These are phyloP conservation scores for Thalia dealbata DNA, from an alignment of 176 grass and related monocot genomes.

Conservation along the genomic window DNA sequence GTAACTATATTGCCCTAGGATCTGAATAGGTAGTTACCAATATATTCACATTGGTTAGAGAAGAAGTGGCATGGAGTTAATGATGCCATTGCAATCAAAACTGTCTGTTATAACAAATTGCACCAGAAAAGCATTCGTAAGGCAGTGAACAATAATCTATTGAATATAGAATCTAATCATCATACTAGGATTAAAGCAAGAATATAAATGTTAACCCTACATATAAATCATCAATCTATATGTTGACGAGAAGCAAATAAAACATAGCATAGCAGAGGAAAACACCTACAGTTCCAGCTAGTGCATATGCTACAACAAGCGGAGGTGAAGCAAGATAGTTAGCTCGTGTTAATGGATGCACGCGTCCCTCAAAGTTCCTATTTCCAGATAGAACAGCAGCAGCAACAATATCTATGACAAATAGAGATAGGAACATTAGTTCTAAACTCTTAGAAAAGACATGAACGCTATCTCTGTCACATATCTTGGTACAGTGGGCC, in stretches of 20 bases:
- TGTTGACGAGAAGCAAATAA: too few relatives aligned
- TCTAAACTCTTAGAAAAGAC: background rate
- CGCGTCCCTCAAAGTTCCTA: slow-evolving; percentile 32
- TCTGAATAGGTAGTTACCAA: background rate
- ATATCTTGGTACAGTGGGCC: background rate
- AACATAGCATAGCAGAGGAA: background rate
- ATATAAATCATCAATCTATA: too few relatives aligned
- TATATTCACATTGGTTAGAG: background rate
- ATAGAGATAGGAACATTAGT: background rate
- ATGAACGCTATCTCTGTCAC: background rate
- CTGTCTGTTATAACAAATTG: too few relatives aligned
- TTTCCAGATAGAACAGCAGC: slow-evolving; percentile 27
- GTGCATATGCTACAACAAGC: slow-evolving; percentile 32
- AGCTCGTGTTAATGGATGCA: slow-evolving; percentile 23
- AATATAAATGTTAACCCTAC: too few relatives aligned
- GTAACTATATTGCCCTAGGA: too few relatives aligned
- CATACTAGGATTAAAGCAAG: too few relatives aligned
- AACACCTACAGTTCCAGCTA: slow-evolving; percentile 22
- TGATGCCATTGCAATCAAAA: too few relatives aligned
- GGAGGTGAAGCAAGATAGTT: slow-evolving; percentile 33
- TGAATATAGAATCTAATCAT: too few relatives aligned
- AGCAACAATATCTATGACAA: slow-evolving; percentile 20
- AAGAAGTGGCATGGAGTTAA: too few relatives aligned
- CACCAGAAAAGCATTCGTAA: too few relatives aligned
- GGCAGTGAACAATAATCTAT: too few relatives aligned